These are phyloP conservation scores for Citrus medica DNA, from an alignment of 345 rosid genomes.

Conservation along the genomic window DNA sequence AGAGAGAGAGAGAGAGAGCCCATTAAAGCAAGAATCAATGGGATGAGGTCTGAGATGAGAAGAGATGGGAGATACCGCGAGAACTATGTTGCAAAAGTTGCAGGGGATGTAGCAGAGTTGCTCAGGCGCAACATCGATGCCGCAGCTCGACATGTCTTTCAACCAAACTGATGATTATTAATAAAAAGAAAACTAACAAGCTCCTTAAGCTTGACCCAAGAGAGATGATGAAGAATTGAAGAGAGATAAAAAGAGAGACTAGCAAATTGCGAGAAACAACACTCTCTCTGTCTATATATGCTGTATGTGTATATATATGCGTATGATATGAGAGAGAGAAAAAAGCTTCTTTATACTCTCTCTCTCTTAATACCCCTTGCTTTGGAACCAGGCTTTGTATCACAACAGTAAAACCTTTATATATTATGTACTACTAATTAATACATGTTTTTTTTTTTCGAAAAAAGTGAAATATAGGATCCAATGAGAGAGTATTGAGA, in stretches of 20 bases:
- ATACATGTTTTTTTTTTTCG: too few species aligned
- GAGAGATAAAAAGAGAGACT: background rate
- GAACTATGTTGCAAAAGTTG: conserved; percentile 97
- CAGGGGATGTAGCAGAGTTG: conserved; percentile 99
- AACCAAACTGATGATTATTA: background rate
- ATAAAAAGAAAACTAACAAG: conserved; percentile 1
- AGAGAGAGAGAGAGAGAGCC: too few species aligned
- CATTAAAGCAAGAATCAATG: background rate
- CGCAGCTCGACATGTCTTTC: conserved; percentile 39
- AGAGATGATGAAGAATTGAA: conserved; percentile 3
- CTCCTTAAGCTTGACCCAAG: conserved; percentile 14
- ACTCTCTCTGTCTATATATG: background rate
- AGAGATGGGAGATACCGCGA: conserved; percentile 68
- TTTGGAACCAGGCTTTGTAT: conserved; percentile 28
- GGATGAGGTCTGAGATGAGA: conserved; percentile 12
- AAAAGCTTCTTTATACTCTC: conserved; percentile 12
- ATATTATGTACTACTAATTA: background rate
- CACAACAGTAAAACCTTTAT: conserved; percentile 22
- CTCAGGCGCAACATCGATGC: conserved; percentile 46
- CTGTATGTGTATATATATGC: too few species aligned
- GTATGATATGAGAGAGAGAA: background rate
- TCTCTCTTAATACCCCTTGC: conserved; percentile 7
- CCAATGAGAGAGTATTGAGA: conserved; percentile 12
- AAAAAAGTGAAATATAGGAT: conserved; percentile 7
- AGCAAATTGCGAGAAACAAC: conserved; percentile 27